Evolutionary conservation across 176 grass and related monocot species (phyloP), one percentile per base, ranked within the genome.

Genomic region (Eremochloa ophiuroides): DNA sequence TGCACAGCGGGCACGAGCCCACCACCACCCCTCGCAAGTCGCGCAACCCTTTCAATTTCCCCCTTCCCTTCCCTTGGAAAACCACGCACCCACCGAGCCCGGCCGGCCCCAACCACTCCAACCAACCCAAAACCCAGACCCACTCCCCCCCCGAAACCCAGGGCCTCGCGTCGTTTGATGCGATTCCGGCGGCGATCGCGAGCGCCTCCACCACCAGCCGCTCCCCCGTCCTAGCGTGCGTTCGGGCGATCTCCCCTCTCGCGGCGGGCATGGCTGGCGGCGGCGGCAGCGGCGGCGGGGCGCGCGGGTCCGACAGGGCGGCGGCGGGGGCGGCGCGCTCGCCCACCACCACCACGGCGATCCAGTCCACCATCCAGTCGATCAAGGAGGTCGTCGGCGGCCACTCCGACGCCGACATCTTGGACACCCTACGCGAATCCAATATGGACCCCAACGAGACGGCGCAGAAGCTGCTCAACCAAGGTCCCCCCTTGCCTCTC

Each of bases 401-500:
- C 44, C 95, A 95, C 90, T 98, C 92, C 59, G 95, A 98, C 30
- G 88, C 72, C 20, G 88, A 95, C 71, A 98, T 98, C 87, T 61
- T 88, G 64, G 79, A 85, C 67, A 76, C 84, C 61, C 86, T 98
- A 20, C 90, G 83, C 62, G 95, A 98, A 84, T 93, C 92, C 74
- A 89, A 93, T 84, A 98, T 95, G 92, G 90, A 98, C 84, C 92
- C 92, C 58, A 91, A 95, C 62, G 92, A 98, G 88, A 92, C 95
- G 75, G 76, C 92, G 22, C 92, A 98, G 88, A 95, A 84, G 63
- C 90, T 98, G 67, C 95, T 98, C 28, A 85, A 91, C 66, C 95
- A 95, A 88, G 95, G 95, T 95, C 9, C 18, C 9, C 18, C 22
- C 37, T 35, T 4, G 1, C 3, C 18, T 25, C 8, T 29, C 43